Conservation (phyloP, 2,329 filamentous ascomycete species). For the Zasmidium citrigriseum region DNA sequence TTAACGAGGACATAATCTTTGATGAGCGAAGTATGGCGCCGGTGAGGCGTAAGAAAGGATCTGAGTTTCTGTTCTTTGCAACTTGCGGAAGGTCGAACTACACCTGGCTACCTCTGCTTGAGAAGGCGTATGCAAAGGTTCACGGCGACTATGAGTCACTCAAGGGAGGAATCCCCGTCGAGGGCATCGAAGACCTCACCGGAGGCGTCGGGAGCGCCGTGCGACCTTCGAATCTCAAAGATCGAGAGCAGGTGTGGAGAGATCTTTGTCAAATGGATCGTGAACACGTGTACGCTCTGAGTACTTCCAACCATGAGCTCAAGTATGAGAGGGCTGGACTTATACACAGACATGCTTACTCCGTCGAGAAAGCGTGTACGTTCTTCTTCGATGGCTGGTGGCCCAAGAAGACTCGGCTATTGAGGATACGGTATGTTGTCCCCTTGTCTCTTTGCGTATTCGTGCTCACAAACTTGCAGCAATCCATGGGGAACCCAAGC, state of each 20-base stretch:
- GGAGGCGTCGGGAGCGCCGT: constrained; percentile 43
- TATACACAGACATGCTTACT: constrained; percentile 4
- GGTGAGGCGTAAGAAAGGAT: constrained; percentile 70
- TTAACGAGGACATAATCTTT: constrained; percentile 45
- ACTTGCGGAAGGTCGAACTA: constrained; percentile 73
- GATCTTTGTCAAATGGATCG: not conserved
- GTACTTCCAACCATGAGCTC: not conserved
- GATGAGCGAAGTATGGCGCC: not conserved
- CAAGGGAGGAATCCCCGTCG: constrained; percentile 69
- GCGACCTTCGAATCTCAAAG: constrained; percentile 15
- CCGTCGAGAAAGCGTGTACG: constrained; percentile 4
- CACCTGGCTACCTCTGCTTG: constrained; percentile 75
- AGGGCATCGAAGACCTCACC: constrained; percentile 55
- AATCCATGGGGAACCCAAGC: constrained; percentile 74
- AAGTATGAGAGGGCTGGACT: no score
- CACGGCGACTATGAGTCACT: constrained; percentile 76
- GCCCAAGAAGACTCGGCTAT: constrained; percentile 1
- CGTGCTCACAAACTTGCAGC: not conserved
- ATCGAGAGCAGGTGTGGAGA: constrained; percentile 13
- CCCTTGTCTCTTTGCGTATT: not conserved
- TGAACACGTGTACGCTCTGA: not conserved
- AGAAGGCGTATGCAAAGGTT: constrained; percentile 80
- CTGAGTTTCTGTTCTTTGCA: constrained; percentile 73
- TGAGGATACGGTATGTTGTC: constrained; percentile 38
- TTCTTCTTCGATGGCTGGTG: constrained; percentile 1